These are phyloP conservation scores for Alternaria novae-zelandiae DNA, from an alignment of 2,329 filamentous ascomycete genomes.

Conservation along the genomic window DNA sequence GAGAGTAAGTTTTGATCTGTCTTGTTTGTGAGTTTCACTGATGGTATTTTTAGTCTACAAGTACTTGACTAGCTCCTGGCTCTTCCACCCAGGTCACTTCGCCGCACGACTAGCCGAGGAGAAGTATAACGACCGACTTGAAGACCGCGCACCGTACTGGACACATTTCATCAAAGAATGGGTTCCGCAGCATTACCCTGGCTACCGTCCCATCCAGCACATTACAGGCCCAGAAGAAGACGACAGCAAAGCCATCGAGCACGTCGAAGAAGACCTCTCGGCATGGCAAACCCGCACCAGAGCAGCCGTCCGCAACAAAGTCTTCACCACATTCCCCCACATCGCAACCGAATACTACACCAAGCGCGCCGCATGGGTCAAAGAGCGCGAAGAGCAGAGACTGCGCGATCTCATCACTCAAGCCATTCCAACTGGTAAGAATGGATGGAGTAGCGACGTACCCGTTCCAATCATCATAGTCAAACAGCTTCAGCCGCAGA, in stretches of 20 bases:
- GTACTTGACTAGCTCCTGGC: slow-evolving; percentile 26
- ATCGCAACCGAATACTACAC: slow-evolving; percentile 23
- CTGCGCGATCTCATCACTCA: slow-evolving; percentile 20
- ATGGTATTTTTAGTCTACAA: slow-evolving; percentile 25
- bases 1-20: slow-evolving; percentile 23
- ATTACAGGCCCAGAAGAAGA: fast-evolving
- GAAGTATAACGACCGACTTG: slow-evolving; percentile 21
- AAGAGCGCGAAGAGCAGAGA: slow-evolving; percentile 26
- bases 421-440: slow-evolving; percentile 21
- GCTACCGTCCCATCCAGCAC: neutral
- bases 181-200: slow-evolving; percentile 26
- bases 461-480: slow-evolving; percentile 12
- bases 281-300: slow-evolving; percentile 27
- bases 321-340: slow-evolving; percentile 31
- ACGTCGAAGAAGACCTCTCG: slow-evolving; percentile 3
- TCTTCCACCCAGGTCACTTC: slow-evolving; percentile 36
- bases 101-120: slow-evolving; percentile 24
- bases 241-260: neutral
- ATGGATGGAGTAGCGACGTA: slow-evolving; percentile 22
- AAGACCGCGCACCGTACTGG: slow-evolving; percentile 25
- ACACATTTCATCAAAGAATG: slow-evolving; percentile 30
- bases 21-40: neutral
- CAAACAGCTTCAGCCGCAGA: neutral
- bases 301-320: slow-evolving; percentile 20
- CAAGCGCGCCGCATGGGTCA: slow-evolving; percentile 21